Evolutionary conservation across 1,139 yeast genomes (phyloP).

Genomic region (Diutina rugosa): DNA sequence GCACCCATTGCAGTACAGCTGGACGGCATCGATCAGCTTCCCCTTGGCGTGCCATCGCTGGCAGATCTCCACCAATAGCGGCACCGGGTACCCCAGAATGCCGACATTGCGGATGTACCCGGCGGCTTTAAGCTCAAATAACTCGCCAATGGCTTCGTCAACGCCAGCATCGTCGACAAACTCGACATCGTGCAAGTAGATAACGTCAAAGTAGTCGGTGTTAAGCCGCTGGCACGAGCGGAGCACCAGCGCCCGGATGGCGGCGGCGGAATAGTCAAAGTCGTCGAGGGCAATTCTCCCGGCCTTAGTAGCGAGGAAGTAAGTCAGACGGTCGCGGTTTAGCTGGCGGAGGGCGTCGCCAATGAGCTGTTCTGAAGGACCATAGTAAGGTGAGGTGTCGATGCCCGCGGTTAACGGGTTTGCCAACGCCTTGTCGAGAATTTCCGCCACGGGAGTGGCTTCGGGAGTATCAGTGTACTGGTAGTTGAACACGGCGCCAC

Average conservation of each 20-base stretch:
- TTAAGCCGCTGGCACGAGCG: conserved; percentile 55
- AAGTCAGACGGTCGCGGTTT: conserved; percentile 38
- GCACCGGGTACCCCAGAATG: conserved; percentile 79
- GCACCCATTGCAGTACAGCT: conserved; percentile 76
- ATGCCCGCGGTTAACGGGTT: conserved; percentile 44
- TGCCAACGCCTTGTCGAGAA: conserved; percentile 36
- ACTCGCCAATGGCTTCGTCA: conserved; percentile 48
- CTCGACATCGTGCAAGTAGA: conserved; percentile 84
- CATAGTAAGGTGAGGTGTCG: conserved; percentile 91
- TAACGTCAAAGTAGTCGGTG: conserved; percentile 62
- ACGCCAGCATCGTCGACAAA: conserved; percentile 48
- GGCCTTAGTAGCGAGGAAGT: conserved; percentile 74
- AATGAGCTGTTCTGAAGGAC: conserved; percentile 67
- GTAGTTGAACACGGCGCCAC: conserved; percentile 78
- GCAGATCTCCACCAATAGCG: conserved; percentile 43
- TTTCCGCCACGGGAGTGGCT: conserved; percentile 39
- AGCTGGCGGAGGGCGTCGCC: conserved; percentile 50
- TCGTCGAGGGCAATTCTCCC: conserved; percentile 59
- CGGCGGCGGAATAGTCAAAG: conserved; percentile 58
- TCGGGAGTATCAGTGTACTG: conserved; percentile 64
- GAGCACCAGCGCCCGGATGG: conserved; percentile 48
- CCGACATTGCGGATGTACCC: conserved; percentile 63
- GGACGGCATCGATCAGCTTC: conserved; percentile 49
- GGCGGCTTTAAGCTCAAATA: conserved; percentile 44
- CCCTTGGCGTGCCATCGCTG: conserved; percentile 12